Evolutionary conservation across 139 green algal species (phyloP).

Genomic region (Pleodorina starrii): DNA sequence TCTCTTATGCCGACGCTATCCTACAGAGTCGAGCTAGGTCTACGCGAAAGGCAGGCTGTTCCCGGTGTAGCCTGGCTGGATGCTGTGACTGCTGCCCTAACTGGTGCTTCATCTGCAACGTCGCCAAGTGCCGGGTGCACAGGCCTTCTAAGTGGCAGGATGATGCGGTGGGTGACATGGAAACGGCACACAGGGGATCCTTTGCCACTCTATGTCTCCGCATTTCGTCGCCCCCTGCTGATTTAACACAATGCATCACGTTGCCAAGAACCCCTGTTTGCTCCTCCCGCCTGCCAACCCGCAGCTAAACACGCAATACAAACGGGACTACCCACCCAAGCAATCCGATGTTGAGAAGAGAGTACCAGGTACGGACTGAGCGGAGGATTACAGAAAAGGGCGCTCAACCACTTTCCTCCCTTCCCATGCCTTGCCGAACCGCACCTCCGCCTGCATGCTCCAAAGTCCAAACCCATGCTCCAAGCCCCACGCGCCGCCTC

Average conservation of each 20-base stretch:
- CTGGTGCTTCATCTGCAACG: constrained; percentile 40
- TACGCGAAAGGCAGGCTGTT: background rate
- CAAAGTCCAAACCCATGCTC: too few species aligned
- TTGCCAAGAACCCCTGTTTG: too few species aligned
- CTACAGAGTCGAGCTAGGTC: background rate
- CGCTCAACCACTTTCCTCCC: too few species aligned
- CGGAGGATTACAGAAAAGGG: background rate
- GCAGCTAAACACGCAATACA: constrained; percentile 31
- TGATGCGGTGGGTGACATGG: constrained; percentile 12
- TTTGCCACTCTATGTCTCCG: too few species aligned
- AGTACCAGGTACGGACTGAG: background rate
- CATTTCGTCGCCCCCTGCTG: too few species aligned
- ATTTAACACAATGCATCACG: too few species aligned
- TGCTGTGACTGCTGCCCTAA: constrained; percentile 25
- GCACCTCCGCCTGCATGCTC: too few species aligned
- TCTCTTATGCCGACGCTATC: too few species aligned
- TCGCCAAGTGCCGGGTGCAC: constrained; percentile 16
- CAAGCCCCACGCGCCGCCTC: too few species aligned
- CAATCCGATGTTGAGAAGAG: background rate
- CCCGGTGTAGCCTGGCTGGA: background rate
- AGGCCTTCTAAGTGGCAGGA: background rate
- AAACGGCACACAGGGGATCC: too few species aligned
- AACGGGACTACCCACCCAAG: constrained; percentile 22
- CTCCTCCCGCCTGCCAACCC: background rate
- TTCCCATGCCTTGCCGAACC: too few species aligned